phyloP scores from a whole-genome alignment of 2,329 filamentous ascomycete species.

The Ophiostoma pallidulum region DNA sequence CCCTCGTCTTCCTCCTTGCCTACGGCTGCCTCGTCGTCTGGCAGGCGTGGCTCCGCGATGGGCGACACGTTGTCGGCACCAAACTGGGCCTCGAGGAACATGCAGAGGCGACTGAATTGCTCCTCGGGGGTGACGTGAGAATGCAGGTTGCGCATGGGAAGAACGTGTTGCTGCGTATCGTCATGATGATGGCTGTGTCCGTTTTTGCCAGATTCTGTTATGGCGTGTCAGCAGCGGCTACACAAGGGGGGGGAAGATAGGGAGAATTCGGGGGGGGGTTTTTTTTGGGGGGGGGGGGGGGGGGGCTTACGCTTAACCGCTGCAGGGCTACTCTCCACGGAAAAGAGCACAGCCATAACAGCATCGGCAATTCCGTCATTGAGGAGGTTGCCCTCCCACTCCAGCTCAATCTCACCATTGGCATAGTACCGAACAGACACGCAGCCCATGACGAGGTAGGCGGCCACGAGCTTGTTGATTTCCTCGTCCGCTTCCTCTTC shows the following conservation, averaged over 20 bases:
- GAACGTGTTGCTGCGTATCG: slow-evolving; percentile 20
- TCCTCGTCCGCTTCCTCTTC: slow-evolving; percentile 41
- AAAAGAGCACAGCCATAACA: slow-evolving; percentile 84
- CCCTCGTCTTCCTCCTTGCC: slow-evolving; percentile 23
- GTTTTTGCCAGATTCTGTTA: slow-evolving; percentile 47
- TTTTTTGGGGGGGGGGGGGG: no score
- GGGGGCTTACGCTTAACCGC: slow-evolving; percentile 72
- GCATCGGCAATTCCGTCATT: slow-evolving; percentile 98
- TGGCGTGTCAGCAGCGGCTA: slow-evolving; percentile 18
- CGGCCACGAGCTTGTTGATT: slow-evolving; percentile 53
- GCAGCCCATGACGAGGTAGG: slow-evolving; percentile 79
- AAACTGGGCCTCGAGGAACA: slow-evolving; percentile 97
- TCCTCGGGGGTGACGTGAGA: slow-evolving; percentile 62
- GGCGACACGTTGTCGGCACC: slow-evolving; percentile 73
- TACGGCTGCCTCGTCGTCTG: slow-evolving; percentile 25
- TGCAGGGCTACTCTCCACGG: slow-evolving; percentile 86
- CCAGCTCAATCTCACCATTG: slow-evolving; percentile 75
- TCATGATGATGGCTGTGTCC: slow-evolving; percentile 39
- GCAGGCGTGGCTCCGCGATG: slow-evolving; percentile 55
- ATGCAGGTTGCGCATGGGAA: slow-evolving; percentile 58
- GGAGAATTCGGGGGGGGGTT: no score
- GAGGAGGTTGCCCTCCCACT: slow-evolving; percentile 97
- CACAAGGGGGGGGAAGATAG: background rate
- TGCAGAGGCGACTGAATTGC: slow-evolving; percentile 74
- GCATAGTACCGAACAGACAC: slow-evolving; percentile 69